Evolutionary conservation across 2,329 filamentous ascomycete species (phyloP).

Genomic region (Aspergillus novoparasiticus): DNA sequence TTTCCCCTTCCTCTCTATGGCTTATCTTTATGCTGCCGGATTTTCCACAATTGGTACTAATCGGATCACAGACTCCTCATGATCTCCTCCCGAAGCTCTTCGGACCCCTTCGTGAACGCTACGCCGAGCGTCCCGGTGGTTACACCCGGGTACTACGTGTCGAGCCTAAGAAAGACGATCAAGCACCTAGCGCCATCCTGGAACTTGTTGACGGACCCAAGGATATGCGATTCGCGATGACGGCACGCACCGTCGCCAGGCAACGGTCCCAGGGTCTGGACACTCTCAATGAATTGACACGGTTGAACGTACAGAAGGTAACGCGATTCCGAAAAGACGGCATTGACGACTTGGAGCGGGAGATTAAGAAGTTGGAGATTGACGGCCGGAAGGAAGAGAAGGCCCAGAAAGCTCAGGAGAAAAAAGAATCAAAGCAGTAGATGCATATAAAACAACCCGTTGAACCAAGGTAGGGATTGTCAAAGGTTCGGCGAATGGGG

Average conservation of each 20-base stretch:
- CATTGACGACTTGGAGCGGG: conserved; percentile 65
- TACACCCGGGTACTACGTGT: conserved; percentile 95
- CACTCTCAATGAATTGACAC: conserved; percentile 69
- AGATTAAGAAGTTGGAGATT: conserved; percentile 62
- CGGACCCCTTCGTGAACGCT: conserved; percentile 76
- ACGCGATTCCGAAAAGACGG: conserved; percentile 72
- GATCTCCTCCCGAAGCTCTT: conserved; percentile 78
- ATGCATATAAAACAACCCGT: background rate
- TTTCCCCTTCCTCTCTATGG: background rate
- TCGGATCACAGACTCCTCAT: conserved; percentile 40
- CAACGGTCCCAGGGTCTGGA: conserved; percentile 55
- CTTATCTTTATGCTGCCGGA: background rate
- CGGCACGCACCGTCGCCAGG: conserved; percentile 77
- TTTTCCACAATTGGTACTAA: background rate
- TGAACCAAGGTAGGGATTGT: background rate
- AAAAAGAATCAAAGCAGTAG: conserved; percentile 21
- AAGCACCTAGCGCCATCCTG: conserved; percentile 86
- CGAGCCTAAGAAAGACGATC: conserved; percentile 84
- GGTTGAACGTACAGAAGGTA: conserved; percentile 79
- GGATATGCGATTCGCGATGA: conserved; percentile 94
- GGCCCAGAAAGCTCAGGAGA: background rate
- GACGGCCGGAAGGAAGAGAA: conserved; percentile 35
- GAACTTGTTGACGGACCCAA: conserved; percentile 92
- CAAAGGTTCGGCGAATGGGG: background rate
- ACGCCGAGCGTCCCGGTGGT: conserved; percentile 76